Base-by-base conservation (phyloP, 306 rosid genomes). In the Purshia tridentata region DNA sequence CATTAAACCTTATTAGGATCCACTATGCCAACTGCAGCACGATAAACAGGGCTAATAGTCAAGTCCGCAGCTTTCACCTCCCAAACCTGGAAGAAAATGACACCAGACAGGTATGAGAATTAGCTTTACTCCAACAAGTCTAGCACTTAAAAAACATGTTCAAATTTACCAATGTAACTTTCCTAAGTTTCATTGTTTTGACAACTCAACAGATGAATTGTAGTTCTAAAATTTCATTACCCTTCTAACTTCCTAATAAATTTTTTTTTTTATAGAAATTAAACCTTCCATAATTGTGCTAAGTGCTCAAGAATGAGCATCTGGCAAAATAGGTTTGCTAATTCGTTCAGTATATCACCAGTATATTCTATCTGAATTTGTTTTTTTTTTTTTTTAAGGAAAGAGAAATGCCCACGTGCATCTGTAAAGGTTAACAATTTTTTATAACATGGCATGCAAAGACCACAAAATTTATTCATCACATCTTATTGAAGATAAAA, bases 31-130 rank as follows among this genome's bases (percentile, higher is more conserved):
- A 80, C 85, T 70, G 90, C 99, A 69, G 99, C 99, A 55, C 86
- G 92, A 76, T 94, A 76, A 84, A 94, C 92, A 19, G 98, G 97
- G 79, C 96, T 94, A 81, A 94, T 85, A 63, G 97, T 91, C 87
- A 94, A 79, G 71, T 94, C 99, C 45, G 99, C 99, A 53, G 97
- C 97, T 83, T 88, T 94, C 72, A 94, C 97, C 83, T 88, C 97
- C 97, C 99, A 91, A 75, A 94, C 97, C 98, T 94, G 73, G 15
- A 78, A 35, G 47, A 64, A 11, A 9, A 53, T 45, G 3, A 53
- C 40, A 63, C 44, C 29, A 52, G 6, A 65, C 35, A 46, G 41
- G 65, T 57, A 72, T 22, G 41, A 54, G 39, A 70, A 66, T 61
- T 53, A 13, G 41, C 22, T 42, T 6, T 18, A 8, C 56, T 40